These are phyloP conservation scores for Cercophora sp. DNA, from an alignment of 495 filamentous ascomycete genomes.

Conservation along the genomic window DNA sequence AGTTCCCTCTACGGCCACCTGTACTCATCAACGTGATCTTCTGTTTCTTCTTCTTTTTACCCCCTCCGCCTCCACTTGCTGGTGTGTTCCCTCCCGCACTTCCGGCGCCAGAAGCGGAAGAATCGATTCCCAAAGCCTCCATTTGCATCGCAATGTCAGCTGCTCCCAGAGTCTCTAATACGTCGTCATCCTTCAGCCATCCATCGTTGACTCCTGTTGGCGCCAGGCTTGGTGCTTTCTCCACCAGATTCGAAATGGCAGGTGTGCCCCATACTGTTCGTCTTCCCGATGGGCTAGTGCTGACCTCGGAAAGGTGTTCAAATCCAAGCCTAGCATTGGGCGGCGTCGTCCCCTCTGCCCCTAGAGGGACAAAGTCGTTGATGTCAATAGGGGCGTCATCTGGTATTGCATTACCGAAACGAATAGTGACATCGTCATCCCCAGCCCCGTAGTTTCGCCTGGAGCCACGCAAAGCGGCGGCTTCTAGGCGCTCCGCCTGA, in stretches of 20 bases:
- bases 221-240: slow-evolving; percentile 20
- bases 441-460: slow-evolving; percentile 38
- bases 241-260: slow-evolving; percentile 52
- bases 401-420: slow-evolving; percentile 20
- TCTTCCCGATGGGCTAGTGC: slow-evolving; percentile 67
- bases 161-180: slow-evolving; percentile 31
- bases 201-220: slow-evolving; percentile 59
- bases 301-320: slow-evolving; percentile 52
- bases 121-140: slow-evolving; percentile 39
- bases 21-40: slow-evolving; percentile 96
- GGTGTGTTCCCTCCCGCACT: slow-evolving; percentile 17
- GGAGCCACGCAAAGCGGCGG: slow-evolving; percentile 37
- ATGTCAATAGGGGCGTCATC: slow-evolving; percentile 34
- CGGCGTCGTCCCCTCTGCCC: slow-evolving; percentile 35
- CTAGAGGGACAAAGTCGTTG: slow-evolving; percentile 66
- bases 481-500: slow-evolving; percentile 80
- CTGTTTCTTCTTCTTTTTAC: slow-evolving; percentile 85
- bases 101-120: slow-evolving; percentile 15
- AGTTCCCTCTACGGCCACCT: slow-evolving; percentile 37
- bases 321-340: slow-evolving; percentile 36
- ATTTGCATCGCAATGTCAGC: slow-evolving; percentile 42
- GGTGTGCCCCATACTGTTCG: slow-evolving; percentile 89
- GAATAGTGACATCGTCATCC: slow-evolving; percentile 34
- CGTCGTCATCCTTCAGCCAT: slow-evolving; percentile 63
- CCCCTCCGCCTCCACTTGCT: slow-evolving; percentile 25